Evolutionary conservation across 2,329 filamentous ascomycete genomes (phyloP).

Genomic region (Neophaeococcomyces mojaviensis): DNA sequence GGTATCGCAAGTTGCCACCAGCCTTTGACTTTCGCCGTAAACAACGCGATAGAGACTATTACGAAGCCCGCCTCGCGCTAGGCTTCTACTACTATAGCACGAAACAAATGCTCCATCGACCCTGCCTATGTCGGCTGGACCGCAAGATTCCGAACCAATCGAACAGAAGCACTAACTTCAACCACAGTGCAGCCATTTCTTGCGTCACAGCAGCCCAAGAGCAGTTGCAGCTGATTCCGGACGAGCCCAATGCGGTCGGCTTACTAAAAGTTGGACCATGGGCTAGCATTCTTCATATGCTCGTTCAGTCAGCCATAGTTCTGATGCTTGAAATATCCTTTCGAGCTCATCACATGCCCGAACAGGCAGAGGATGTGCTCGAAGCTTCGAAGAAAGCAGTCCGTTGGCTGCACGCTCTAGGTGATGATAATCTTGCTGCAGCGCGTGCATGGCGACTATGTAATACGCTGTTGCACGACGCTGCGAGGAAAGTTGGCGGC

Average conservation of each 20-base stretch:
- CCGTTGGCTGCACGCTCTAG: conserved; percentile 37
- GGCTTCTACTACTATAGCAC: conserved; percentile 39
- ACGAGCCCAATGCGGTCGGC: conserved; percentile 33
- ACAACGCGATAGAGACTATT: conserved; percentile 23
- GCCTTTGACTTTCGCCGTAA: conserved; percentile 30
- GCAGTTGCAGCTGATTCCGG: conserved; percentile 36
- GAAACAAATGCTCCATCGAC: conserved; percentile 37
- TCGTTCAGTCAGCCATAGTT: conserved; percentile 39
- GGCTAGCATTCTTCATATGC: conserved; percentile 39
- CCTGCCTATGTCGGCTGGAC: conserved; percentile 40
- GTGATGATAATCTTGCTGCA: conserved; percentile 31
- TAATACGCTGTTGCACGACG: conserved; percentile 29
- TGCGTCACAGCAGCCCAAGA: conserved; percentile 33
- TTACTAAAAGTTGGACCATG: conserved; percentile 36
- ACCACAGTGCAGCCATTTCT: conserved; percentile 32
- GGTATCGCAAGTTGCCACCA: conserved; percentile 32
- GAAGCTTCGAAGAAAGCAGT: conserved; percentile 34
- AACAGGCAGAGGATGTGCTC: conserved; percentile 32
- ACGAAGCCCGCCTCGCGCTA: conserved; percentile 34
- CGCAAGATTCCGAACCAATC: conserved; percentile 27
- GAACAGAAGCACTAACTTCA: conserved; percentile 27
- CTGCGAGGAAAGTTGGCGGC: conserved; percentile 28
- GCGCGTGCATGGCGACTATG: conserved; percentile 37
- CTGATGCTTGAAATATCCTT: conserved; percentile 41
- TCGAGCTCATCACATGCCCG: conserved; percentile 36